Evolutionary conservation across 495 filamentous ascomycete genomes (phyloP).

Genomic region (Annulohypoxylon moriforme): DNA sequence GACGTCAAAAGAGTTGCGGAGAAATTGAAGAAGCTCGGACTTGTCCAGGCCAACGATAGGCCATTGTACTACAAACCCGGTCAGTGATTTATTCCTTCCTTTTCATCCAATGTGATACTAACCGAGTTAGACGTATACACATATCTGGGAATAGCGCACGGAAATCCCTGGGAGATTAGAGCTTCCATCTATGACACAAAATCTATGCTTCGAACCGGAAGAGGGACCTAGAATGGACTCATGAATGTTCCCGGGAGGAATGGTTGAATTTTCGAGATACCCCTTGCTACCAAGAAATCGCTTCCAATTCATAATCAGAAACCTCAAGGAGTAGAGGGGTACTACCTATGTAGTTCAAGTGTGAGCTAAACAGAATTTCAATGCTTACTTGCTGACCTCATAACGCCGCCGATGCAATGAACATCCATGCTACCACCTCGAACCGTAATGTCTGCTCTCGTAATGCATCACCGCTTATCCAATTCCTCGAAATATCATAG

Average conservation of each 20-base stretch:
- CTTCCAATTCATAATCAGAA: constrained; percentile 17
- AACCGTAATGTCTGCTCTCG: background rate
- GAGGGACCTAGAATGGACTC: background rate
- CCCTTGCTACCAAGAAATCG: constrained; percentile 17
- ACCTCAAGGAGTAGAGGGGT: constrained; percentile 10
- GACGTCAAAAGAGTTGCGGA: constrained; percentile 75
- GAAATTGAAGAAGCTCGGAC: constrained; percentile 67
- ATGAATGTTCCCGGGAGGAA: constrained; percentile 9
- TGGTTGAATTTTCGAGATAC: constrained; percentile 34
- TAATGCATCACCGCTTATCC: background rate
- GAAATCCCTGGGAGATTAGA: constrained; percentile 75
- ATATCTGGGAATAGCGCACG: constrained; percentile 70
- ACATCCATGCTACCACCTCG: constrained; percentile 3
- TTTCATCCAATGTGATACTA: constrained; percentile 9
- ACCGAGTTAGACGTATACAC: constrained; percentile 74
- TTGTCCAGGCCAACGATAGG: constrained; percentile 61
- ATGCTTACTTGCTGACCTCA: constrained; percentile 38
- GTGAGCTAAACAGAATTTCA: constrained; percentile 22
- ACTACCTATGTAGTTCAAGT: background rate
- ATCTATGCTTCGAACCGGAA: constrained; percentile 35
- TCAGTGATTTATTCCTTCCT: constrained; percentile 41
- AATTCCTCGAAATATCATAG: background rate
- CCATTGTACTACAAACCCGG: constrained; percentile 82
- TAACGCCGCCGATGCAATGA: constrained; percentile 38
- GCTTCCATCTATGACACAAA: constrained; percentile 66